phyloP scores from a whole-genome alignment of 371 early-diverging fungal species.

The Actinomucor elegans region DNA sequence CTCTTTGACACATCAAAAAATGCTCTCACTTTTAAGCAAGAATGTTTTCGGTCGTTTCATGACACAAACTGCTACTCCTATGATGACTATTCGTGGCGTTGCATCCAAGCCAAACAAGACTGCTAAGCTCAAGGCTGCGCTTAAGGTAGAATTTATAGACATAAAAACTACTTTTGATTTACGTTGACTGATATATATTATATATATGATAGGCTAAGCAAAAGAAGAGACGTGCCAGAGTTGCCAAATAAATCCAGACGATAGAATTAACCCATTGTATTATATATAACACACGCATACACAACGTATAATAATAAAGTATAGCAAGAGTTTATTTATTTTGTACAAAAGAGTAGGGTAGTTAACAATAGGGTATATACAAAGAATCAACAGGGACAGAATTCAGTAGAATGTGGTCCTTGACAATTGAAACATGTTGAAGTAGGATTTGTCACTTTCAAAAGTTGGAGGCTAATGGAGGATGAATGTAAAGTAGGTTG shows the following conservation, averaged over 20 bases:
- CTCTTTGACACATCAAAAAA: neutral
- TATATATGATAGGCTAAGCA: neutral
- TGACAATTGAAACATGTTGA: slow-evolving; percentile 38
- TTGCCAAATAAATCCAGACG: slow-evolving; percentile 1
- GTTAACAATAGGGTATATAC: neutral
- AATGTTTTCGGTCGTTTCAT: slow-evolving; percentile 9
- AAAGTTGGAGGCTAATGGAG: slow-evolving; percentile 8
- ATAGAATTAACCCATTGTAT: neutral
- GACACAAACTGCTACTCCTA: neutral
- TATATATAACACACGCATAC: too few species aligned
- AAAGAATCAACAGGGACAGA: slow-evolving; percentile 42
- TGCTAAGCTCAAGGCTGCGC: slow-evolving; percentile 7
- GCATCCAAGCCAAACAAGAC: slow-evolving; percentile 9
- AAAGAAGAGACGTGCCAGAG: slow-evolving; percentile 12
- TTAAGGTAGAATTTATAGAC: neutral
- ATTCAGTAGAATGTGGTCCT: slow-evolving; percentile 51
- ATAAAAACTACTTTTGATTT: too few species aligned
- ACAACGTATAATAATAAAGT: too few species aligned
- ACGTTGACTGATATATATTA: neutral
- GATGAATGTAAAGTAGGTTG: slow-evolving; percentile 19
- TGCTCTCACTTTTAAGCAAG: slow-evolving; percentile 4
- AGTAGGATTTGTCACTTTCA: slow-evolving; percentile 4
- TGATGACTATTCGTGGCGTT: slow-evolving; percentile 1
- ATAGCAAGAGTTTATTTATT: neutral
- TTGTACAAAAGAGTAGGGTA: neutral